Evolutionary conservation across 345 rosid genomes (phyloP).

Genomic region (Hibiscus trionum): DNA sequence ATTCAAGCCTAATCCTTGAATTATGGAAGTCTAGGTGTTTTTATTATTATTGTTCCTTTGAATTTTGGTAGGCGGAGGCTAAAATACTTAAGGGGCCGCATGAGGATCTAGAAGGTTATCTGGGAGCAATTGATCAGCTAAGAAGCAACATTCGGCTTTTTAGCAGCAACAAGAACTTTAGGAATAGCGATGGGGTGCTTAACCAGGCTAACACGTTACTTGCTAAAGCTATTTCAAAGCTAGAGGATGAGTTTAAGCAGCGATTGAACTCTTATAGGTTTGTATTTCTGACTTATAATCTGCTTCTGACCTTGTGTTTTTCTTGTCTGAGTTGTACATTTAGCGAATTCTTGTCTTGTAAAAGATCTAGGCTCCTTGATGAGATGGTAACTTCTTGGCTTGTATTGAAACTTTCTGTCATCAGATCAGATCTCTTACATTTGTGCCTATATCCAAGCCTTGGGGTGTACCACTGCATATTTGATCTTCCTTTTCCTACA

Average conservation of each 20-base stretch:
- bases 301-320: not conserved
- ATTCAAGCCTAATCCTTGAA: not conserved
- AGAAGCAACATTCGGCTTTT: slow-evolving; percentile 65
- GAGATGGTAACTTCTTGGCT: not conserved
- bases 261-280: slow-evolving; percentile 78
- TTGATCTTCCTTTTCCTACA: not conserved
- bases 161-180: slow-evolving; percentile 60
- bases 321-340: not conserved
- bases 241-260: slow-evolving; percentile 91
- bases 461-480: not conserved
- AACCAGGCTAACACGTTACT: slow-evolving; percentile 73
- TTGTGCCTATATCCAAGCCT: not conserved
- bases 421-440: not conserved
- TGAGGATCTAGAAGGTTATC: slow-evolving; percentile 86
- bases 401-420: not conserved
- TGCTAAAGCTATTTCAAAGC: slow-evolving; percentile 83
- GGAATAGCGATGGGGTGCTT: slow-evolving; percentile 66
- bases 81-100: slow-evolving; percentile 92
- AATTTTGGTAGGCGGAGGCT: slow-evolving; percentile 67
- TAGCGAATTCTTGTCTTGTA: not conserved
- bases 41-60: slow-evolving; percentile 13
- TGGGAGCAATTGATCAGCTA: slow-evolving; percentile 85
- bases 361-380: not conserved
- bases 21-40: not conserved
- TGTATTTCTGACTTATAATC: slow-evolving; percentile 8